Conservation (phyloP, 805 yeast genomes). For the Saturnispora mendoncae region DNA sequence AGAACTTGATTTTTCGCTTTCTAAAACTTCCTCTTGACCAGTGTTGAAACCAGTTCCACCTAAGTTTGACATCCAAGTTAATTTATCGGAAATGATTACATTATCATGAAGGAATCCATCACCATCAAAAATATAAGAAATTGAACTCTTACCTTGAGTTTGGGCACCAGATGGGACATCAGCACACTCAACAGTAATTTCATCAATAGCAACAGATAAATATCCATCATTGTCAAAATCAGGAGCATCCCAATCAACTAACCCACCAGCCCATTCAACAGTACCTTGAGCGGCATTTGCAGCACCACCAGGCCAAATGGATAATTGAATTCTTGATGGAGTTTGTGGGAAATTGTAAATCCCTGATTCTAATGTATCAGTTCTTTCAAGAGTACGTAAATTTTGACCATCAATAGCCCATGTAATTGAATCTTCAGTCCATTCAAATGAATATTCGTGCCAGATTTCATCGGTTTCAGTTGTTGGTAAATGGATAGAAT, state of each 20-base stretch:
- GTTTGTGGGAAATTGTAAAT: slow-evolving; percentile 60
- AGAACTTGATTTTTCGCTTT: slow-evolving; percentile 18
- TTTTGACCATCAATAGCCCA: slow-evolving; percentile 69
- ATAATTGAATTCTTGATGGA: slow-evolving; percentile 62
- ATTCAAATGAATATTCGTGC: slow-evolving; percentile 72
- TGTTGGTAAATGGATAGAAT: slow-evolving; percentile 38
- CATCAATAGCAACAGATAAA: slow-evolving; percentile 57
- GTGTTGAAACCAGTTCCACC: slow-evolving; percentile 63
- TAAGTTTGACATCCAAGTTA: slow-evolving; percentile 48
- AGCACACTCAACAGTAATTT: slow-evolving; percentile 57
- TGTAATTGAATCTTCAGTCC: slow-evolving; percentile 61
- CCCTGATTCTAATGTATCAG: slow-evolving; percentile 51
- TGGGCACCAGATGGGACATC: slow-evolving; percentile 55
- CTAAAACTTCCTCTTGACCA: slow-evolving; percentile 28
- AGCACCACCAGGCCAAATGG: slow-evolving; percentile 74
- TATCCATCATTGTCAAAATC: slow-evolving; percentile 77
- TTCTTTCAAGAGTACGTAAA: slow-evolving; percentile 56
- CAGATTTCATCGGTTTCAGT: slow-evolving; percentile 53
- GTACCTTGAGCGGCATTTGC: slow-evolving; percentile 50
- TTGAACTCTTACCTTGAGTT: slow-evolving; percentile 31
- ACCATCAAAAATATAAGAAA: slow-evolving; percentile 46
- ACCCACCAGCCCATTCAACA: slow-evolving; percentile 83
- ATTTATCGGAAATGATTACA: slow-evolving; percentile 54
- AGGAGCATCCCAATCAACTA: slow-evolving; percentile 67
- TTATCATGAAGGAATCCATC: slow-evolving; percentile 39